phyloP scores from a whole-genome alignment of 164 flowering plant species.

The Annona cherimola region DNA sequence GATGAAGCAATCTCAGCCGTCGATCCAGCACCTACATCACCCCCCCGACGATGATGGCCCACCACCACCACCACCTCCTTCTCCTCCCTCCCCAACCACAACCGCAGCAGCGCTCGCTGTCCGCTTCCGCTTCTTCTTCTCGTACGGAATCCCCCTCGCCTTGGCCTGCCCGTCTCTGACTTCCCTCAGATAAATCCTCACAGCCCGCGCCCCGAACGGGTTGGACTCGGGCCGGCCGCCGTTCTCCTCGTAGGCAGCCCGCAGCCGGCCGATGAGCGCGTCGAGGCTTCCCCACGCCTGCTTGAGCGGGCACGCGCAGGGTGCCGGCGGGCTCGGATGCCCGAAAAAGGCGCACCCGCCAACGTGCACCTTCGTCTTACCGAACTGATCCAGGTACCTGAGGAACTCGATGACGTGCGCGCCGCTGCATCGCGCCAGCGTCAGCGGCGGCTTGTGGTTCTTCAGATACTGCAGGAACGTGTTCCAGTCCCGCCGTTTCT shows the following conservation, averaged over 20 bases:
- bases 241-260: constrained; percentile 39
- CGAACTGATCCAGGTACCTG: constrained; percentile 38
- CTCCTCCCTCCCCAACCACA: background rate
- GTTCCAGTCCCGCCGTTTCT: constrained; percentile 40
- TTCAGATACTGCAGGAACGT: constrained; percentile 36
- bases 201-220: constrained; percentile 33
- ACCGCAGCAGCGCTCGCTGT: constrained; percentile 3
- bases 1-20: background rate
- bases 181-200: constrained; percentile 31
- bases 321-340: constrained; percentile 29
- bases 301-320: constrained; percentile 32
- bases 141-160: constrained; percentile 37
- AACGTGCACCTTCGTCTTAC: constrained; percentile 35
- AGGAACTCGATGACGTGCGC: constrained; percentile 36
- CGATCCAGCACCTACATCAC: background rate
- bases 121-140: constrained; percentile 39
- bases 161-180: constrained; percentile 33
- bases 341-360: constrained; percentile 32
- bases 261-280: constrained; percentile 33
- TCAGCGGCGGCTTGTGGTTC: constrained; percentile 36
- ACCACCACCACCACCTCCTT: background rate
- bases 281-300: constrained; percentile 48
- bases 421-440: constrained; percentile 27
- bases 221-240: constrained; percentile 35
- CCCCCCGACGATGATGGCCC: background rate